These are phyloP conservation scores for Kazachstania taianensis DNA, from an alignment of 805 yeast species.

Conservation along the genomic window DNA sequence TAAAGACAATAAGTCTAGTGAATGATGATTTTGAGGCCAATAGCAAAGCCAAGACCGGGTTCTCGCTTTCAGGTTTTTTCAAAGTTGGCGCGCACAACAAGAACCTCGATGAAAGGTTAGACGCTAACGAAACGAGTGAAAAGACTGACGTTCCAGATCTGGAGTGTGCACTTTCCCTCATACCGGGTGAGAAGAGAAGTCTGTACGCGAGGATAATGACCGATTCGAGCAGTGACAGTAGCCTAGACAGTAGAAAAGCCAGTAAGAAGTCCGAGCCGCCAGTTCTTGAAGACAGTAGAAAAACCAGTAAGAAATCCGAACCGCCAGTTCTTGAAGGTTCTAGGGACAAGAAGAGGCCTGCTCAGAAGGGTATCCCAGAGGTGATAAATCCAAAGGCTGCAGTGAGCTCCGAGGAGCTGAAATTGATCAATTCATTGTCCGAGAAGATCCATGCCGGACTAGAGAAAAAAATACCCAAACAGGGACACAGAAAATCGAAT, in stretches of 20 bases:
- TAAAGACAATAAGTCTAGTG: constrained; percentile 17
- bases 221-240: constrained; percentile 1
- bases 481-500: background rate
- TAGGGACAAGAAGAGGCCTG: constrained; percentile 1
- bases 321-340: background rate
- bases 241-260: background rate
- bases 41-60: constrained; percentile 6
- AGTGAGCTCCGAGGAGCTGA: constrained; percentile 42
- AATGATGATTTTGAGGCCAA: constrained; percentile 3
- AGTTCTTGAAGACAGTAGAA: background rate
- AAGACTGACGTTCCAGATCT: constrained; percentile 4
- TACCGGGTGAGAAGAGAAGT: constrained; percentile 7
- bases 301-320: background rate
- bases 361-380: constrained; percentile 6
- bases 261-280: background rate
- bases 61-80: constrained; percentile 19
- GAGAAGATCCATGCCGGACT: constrained; percentile 37
- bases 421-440: constrained; percentile 39
- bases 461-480: background rate
- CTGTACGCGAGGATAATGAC: constrained; percentile 1
- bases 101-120: background rate
- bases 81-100: constrained; percentile 13
- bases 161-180: constrained; percentile 10
- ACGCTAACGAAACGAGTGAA: constrained; percentile 3
- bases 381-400: constrained; percentile 31